phyloP scores from a whole-genome alignment of 371 early-diverging fungal species.

The Rhizopus delemar region DNA sequence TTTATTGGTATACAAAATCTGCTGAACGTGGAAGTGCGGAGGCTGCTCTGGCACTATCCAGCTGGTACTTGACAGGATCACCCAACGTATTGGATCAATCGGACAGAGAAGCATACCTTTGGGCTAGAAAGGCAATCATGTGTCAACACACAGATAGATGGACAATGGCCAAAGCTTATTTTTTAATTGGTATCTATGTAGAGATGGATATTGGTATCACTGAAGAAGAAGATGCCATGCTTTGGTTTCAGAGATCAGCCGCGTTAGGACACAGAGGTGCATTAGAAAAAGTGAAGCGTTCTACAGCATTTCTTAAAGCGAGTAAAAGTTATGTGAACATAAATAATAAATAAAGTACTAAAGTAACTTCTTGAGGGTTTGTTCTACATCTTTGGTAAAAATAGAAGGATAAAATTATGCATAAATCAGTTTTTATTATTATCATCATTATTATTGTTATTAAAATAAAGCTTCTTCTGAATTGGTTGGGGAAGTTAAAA shows the following conservation, averaged over 20 bases:
- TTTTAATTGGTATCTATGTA: constrained; percentile 77
- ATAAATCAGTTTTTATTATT: no score
- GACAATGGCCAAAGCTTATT: constrained; percentile 79
- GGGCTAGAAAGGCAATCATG: constrained; percentile 32
- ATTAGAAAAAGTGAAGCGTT: constrained; percentile 3
- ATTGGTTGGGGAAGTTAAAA: constrained; percentile 11
- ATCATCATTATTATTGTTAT: no score
- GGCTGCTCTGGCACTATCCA: constrained; percentile 80
- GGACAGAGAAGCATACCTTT: constrained; percentile 81
- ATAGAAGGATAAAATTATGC: no score
- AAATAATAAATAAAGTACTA: not conserved
- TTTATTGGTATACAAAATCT: constrained; percentile 93
- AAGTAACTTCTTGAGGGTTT: not conserved
- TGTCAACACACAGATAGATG: constrained; percentile 32
- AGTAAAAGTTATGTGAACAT: not conserved
- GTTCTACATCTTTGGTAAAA: no score
- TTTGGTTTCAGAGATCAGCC: constrained; percentile 76
- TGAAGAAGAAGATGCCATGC: constrained; percentile 63
- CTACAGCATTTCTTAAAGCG: constrained; percentile 6
- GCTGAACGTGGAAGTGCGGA: constrained; percentile 83
- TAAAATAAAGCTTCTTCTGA: not conserved
- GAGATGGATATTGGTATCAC: constrained; percentile 74
- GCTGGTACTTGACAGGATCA: constrained; percentile 88
- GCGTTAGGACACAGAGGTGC: constrained; percentile 75
- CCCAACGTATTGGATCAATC: constrained; percentile 68